These are phyloP conservation scores for Gymnopilus junonius DNA, from an alignment of 768 basidiomycete species.

Conservation along the genomic window DNA sequence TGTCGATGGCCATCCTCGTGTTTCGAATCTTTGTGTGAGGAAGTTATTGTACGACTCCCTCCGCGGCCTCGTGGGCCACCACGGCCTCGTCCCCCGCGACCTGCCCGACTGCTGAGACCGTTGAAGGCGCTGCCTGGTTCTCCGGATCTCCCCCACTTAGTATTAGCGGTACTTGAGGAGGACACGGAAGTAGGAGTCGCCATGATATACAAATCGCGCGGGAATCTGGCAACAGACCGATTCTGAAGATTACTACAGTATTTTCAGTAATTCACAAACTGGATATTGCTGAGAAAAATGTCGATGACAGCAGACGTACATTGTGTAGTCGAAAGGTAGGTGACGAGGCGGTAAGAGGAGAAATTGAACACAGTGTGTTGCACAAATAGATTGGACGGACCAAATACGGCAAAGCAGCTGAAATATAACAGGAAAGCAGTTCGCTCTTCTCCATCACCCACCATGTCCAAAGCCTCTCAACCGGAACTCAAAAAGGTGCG, in stretches of 20 bases:
- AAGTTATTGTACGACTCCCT: conserved; percentile 33
- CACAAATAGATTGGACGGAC: conserved; percentile 10
- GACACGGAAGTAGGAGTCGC: conserved; percentile 42
- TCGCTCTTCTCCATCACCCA: conserved; percentile 28
- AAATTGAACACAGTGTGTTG: not conserved
- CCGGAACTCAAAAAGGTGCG: conserved; percentile 99
- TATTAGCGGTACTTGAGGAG: conserved; percentile 34
- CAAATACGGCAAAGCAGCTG: conserved; percentile 43
- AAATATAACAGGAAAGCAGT: conserved; percentile 22
- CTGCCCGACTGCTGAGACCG: conserved; percentile 40
- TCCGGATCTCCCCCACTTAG: conserved; percentile 49
- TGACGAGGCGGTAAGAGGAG: conserved; percentile 3
- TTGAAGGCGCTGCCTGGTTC: conserved; percentile 54
- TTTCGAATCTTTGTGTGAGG: conserved; percentile 20
- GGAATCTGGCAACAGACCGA: conserved; percentile 7
- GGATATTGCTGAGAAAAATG: not conserved
- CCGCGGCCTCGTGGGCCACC: conserved; percentile 36
- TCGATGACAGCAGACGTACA: conserved; percentile 7
- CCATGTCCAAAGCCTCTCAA: conserved; percentile 93
- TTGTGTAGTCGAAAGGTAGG: conserved; percentile 1
- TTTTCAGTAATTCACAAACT: conserved; percentile 2
- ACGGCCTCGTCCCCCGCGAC: conserved; percentile 39
- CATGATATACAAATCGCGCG: conserved; percentile 34
- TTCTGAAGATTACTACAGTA: conserved; percentile 6
- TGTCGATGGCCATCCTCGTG: conserved; percentile 9